A percentile compares a stretch with the other conserved stretches of the same genome.
Conservation (phyloP, 768 basidiomycete genomes). For the Hygrocybe coccinea region DNA sequence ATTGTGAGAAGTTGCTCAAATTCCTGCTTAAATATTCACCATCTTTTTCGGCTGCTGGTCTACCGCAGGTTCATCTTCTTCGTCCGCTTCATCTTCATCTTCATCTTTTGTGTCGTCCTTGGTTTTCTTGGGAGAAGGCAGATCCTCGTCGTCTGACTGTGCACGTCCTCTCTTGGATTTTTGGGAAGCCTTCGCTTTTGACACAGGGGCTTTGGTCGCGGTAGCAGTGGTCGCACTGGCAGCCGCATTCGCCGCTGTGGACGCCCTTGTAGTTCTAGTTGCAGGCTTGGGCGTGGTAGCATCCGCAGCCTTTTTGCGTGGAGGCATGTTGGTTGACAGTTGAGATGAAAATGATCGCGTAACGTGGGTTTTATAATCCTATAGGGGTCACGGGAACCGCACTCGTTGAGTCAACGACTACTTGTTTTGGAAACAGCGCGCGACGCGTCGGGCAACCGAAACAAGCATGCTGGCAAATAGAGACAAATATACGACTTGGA, state of each 20-base stretch:
- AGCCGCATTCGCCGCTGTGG: conserved; percentile 15
- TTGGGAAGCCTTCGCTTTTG: conserved; percentile 23
- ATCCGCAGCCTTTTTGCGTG: conserved; percentile 40
- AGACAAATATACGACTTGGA: too few relatives aligned
- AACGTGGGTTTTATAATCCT: too few relatives aligned
- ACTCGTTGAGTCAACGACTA: too few relatives aligned
- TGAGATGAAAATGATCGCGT: too few relatives aligned
- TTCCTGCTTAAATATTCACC: conserved; percentile 24
- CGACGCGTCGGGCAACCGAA: too few relatives aligned
- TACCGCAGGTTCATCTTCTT: conserved; percentile 23
- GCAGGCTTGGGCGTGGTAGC: conserved; percentile 31
- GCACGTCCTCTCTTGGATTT: conserved; percentile 24
- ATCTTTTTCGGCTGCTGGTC: conserved; percentile 40
- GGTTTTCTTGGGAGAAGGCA: conserved; percentile 25
- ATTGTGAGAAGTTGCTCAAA: not conserved
- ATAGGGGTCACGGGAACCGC: too few relatives aligned
- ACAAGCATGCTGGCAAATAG: too few relatives aligned
- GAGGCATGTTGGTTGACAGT: conserved; percentile 34
- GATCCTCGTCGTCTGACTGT: conserved; percentile 25
- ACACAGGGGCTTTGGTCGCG: conserved; percentile 12
- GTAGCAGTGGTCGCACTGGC: conserved; percentile 22
- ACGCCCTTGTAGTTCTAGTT: conserved; percentile 34
- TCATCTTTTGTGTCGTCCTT: conserved; percentile 24
- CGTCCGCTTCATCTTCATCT: conserved; percentile 17
- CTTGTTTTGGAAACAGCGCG: too few relatives aligned